Percentiles rank a stretch among this genome's conserved stretches.
phyloP scores from a whole-genome alignment of 2,329 filamentous ascomycete species.

The Alternaria sp. region DNA sequence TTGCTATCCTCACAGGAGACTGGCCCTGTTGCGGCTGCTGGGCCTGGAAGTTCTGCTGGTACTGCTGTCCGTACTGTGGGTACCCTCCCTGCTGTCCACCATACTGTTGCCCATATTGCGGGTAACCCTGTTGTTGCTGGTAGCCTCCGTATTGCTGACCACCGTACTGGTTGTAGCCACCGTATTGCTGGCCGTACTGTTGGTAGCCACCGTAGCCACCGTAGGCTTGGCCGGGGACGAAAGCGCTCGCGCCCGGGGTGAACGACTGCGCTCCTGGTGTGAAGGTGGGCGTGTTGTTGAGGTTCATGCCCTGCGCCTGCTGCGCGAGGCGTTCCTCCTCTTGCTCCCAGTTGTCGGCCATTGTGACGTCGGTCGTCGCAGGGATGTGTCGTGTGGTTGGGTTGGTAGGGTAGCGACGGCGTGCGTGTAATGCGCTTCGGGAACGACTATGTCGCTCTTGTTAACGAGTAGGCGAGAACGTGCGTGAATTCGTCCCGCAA shows the following conservation, averaged over 20 bases:
- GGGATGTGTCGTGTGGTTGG: slow-evolving; percentile 14
- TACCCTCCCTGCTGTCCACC: slow-evolving; percentile 50
- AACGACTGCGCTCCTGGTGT: slow-evolving; percentile 27
- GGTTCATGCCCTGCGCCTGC: slow-evolving; percentile 60
- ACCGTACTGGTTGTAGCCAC: slow-evolving; percentile 66
- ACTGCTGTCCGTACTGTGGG: slow-evolving; percentile 15
- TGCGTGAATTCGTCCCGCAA: slow-evolving; percentile 6
- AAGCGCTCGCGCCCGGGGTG: slow-evolving; percentile 15
- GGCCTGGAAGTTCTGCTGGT: slow-evolving; percentile 37
- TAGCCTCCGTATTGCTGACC: slow-evolving; percentile 52
- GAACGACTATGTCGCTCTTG: not conserved
- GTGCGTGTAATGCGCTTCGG: not conserved
- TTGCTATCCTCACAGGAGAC: slow-evolving; percentile 68
- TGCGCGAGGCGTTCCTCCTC: slow-evolving; percentile 82
- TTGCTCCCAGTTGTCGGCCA: slow-evolving; percentile 96
- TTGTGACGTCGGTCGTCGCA: slow-evolving; percentile 52
- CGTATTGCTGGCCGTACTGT: slow-evolving; percentile 60
- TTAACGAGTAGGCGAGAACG: not conserved
- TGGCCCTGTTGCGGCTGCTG: slow-evolving; percentile 59
- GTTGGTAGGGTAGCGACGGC: slow-evolving; percentile 7
- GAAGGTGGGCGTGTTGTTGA: slow-evolving; percentile 33
- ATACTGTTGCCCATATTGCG: slow-evolving; percentile 54
- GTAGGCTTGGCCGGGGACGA: slow-evolving; percentile 18
- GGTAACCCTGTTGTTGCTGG: slow-evolving; percentile 57
- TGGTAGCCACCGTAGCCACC: slow-evolving; percentile 69